Evolutionary conservation across 148 eudicot species (phyloP).

Genomic region (Nepenthes gracilis): DNA sequence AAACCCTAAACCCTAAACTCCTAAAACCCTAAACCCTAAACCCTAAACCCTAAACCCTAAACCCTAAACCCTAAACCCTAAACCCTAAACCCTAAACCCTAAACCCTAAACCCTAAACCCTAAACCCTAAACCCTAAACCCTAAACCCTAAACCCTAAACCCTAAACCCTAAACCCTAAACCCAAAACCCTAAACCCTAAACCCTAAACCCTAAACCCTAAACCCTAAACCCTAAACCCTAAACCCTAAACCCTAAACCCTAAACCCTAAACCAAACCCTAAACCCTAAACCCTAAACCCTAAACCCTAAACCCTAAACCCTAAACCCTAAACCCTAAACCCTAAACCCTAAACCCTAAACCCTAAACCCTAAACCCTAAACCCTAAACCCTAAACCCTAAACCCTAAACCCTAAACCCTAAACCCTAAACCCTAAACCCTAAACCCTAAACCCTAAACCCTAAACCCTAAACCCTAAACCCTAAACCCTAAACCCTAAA

Average conservation of each 20-base stretch:
- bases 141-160: constrained; percentile 20
- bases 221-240: constrained; percentile 17
- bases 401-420: constrained; percentile 10
- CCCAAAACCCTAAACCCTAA: constrained; percentile 18
- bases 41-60: constrained; percentile 19
- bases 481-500: constrained; percentile 6
- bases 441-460: constrained; percentile 9
- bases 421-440: constrained; percentile 10
- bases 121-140: constrained; percentile 21
- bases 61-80: constrained; percentile 19
- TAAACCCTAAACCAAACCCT: too few relatives aligned
- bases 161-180: constrained; percentile 20
- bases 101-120: constrained; percentile 18
- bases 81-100: constrained; percentile 17
- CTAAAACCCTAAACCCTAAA: constrained; percentile 15
- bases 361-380: constrained; percentile 6
- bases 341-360: constrained; percentile 15
- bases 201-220: constrained; percentile 17
- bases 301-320: constrained; percentile 12
- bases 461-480: constrained; percentile 7
- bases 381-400: constrained; percentile 5
- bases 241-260: constrained; percentile 5
- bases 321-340: constrained; percentile 16
- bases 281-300: constrained; percentile 13
- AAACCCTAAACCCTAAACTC: constrained; percentile 16